Base-by-base conservation (phyloP, 768 basidiomycete genomes). In the Auricularia cornea region DNA sequence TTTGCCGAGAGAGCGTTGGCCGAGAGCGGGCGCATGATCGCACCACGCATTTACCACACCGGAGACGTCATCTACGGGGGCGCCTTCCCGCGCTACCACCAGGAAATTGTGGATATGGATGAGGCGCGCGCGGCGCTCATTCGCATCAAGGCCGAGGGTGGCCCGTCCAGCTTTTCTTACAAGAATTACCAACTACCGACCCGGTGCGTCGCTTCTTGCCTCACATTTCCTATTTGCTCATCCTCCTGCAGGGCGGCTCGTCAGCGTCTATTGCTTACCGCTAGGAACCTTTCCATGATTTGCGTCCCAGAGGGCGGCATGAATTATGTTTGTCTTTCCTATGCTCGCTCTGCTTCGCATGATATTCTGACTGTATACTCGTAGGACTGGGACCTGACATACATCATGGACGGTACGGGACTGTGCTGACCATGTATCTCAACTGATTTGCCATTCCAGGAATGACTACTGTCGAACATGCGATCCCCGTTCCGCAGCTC, bases 141-240 rank as follows among this genome's bases (percentile, higher is more conserved):
- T 10, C 81, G 89, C 63, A 84, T 90, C 69, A 88, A 87, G 66
- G 86, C 77, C 3, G 88, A 90, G 70, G 88, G 87, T 33, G 89
- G 89, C 3, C 80, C 83, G 14, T 81, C 83, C 1, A 83, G 81
- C 65, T 86, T 86, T 67, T 89, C 88, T 8, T 90, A 90, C 71
- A 90, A 90, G 74, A 90, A 89, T 66, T 90, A 90, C 67, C 86
- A 87, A 64, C 69, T 87, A 20, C 88, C 89, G 20, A 82, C 82
- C 28, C 79, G 86, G 85, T 86, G 78, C 69, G 8, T 1, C 5
- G 10, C 31, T 33, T 41, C 12, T 5, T 14, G n/a, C 14, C 28
- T 20, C 10, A 29, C 26, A 28, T 59, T 18, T 18, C 12, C n/a
- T 62, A 52, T 56, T 31, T 35, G 33, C n/a, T 60, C 18, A 31